A percentile compares a stretch with the other conserved stretches of the same genome.
Conservation (phyloP, 495 filamentous ascomycete genomes). For the Tuber calosporum region DNA sequence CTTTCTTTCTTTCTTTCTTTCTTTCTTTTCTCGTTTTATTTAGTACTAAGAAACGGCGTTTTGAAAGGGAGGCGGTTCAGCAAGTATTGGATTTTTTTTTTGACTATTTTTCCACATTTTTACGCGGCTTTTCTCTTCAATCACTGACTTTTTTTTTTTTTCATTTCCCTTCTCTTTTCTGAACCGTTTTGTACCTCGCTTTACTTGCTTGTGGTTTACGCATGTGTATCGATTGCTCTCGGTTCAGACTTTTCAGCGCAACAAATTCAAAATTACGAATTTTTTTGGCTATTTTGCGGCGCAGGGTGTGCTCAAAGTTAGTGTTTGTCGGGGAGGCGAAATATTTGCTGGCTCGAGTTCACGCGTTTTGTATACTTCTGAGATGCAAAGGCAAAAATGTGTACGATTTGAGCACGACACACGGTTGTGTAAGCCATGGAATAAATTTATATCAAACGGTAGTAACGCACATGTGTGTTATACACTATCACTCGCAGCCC, state of each 20-base stretch:
- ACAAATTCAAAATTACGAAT: not conserved
- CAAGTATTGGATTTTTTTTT: constrained; percentile 28
- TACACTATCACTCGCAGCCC: not conserved
- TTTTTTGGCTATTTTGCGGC: not conserved
- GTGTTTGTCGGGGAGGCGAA: not conserved
- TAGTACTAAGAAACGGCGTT: constrained; percentile 17
- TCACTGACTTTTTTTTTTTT: not conserved
- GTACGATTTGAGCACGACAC: not conserved
- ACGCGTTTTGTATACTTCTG: not conserved
- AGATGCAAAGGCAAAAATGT: not conserved
- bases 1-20: not conserved
- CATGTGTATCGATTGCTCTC: not conserved
- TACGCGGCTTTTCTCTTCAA: not conserved
- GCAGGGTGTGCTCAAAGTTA: not conserved
- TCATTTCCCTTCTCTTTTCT: not conserved
- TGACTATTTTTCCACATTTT: not conserved
- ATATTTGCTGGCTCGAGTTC: not conserved
- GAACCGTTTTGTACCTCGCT: not conserved
- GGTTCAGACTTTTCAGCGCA: not conserved
- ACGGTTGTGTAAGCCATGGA: too few species aligned
- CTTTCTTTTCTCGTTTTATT: not conserved
- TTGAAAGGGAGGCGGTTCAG: constrained; percentile 24
- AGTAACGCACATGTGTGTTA: too few species aligned
- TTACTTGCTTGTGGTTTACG: not conserved
- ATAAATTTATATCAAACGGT: too few species aligned